These are phyloP conservation scores for Kwoniella newhampshirensis DNA, from an alignment of 768 basidiomycete species.

Conservation along the genomic window DNA sequence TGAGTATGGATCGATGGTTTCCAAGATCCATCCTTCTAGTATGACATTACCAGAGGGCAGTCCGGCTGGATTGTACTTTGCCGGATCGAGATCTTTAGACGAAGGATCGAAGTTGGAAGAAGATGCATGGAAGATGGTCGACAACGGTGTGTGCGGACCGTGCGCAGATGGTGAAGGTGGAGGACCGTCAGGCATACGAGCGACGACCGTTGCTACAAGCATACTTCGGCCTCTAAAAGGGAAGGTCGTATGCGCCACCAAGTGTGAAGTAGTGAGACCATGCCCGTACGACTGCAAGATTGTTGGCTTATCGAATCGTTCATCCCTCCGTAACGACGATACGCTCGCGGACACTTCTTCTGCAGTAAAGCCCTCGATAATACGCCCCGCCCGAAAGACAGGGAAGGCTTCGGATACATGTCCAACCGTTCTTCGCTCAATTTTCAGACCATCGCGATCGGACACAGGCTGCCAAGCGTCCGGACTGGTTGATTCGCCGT, in stretches of 20 bases:
- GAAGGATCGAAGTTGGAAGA: slow-evolving; percentile 64
- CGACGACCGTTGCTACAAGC: slow-evolving; percentile 72
- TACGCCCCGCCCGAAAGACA: slow-evolving; percentile 81
- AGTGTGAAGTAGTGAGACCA: slow-evolving; percentile 69
- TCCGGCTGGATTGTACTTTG: slow-evolving; percentile 72
- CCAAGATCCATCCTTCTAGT: slow-evolving; percentile 91
- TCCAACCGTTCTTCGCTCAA: slow-evolving; percentile 72
- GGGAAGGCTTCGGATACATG: slow-evolving; percentile 78
- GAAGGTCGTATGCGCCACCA: slow-evolving; percentile 73
- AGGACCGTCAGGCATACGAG: slow-evolving; percentile 54
- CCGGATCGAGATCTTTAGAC: slow-evolving; percentile 61
- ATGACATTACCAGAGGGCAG: slow-evolving; percentile 78
- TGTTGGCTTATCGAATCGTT: slow-evolving; percentile 69
- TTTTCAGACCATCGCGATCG: slow-evolving; percentile 68
- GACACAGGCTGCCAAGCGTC: slow-evolving; percentile 74
- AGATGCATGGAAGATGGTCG: slow-evolving; percentile 76
- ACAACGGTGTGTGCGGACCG: slow-evolving; percentile 53
- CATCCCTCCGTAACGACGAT: slow-evolving; percentile 68
- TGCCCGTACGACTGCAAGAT: slow-evolving; percentile 76
- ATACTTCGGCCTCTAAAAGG: slow-evolving; percentile 90
- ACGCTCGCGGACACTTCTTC: slow-evolving; percentile 79
- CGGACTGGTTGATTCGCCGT: slow-evolving; percentile 56
- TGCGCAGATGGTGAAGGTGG: slow-evolving; percentile 47
- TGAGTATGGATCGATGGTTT: slow-evolving; percentile 93
- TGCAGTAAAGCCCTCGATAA: slow-evolving; percentile 88